These are phyloP conservation scores for Amoeboaphelidium occidentale DNA, from an alignment of 371 early-diverging fungal species.

Conservation along the genomic window DNA sequence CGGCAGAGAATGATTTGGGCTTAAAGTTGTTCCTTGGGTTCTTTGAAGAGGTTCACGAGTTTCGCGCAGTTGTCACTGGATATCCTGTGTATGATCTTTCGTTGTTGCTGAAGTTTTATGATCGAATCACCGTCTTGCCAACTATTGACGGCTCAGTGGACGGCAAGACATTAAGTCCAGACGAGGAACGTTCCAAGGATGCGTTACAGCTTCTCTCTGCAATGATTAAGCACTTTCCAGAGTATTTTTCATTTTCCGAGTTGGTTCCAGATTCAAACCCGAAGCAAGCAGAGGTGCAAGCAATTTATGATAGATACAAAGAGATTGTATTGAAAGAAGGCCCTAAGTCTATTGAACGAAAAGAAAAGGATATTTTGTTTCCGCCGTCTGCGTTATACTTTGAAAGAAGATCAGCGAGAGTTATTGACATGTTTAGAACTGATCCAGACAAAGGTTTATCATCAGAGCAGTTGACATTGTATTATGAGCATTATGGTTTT, in stretches of 20 bases:
- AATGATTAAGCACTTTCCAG: neutral
- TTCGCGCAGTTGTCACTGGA: neutral
- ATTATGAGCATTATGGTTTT: conserved; percentile 33
- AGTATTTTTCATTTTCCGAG: neutral
- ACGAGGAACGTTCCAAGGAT: no score
- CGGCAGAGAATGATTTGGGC: neutral
- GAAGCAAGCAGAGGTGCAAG: neutral
- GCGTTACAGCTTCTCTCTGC: neutral
- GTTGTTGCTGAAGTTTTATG: neutral
- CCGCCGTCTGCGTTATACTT: conserved; percentile 42
- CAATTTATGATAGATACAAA: neutral
- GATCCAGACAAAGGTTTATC: conserved; percentile 33
- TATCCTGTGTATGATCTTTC: neutral
- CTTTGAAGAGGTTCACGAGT: neutral
- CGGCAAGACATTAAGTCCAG: no score
- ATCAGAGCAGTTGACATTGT: conserved; percentile 18
- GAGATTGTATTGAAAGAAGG: neutral
- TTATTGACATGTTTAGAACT: conserved; percentile 60
- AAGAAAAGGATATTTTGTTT: neutral
- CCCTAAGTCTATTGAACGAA: neutral
- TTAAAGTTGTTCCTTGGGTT: neutral
- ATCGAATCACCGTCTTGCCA: neutral
- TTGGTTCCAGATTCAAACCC: no score
- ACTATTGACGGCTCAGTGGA: no score
- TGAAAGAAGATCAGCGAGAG: conserved; percentile 42